Base-by-base conservation (phyloP, 2,329 filamentous ascomycete genomes). In the Colletotrichum falcatum region DNA sequence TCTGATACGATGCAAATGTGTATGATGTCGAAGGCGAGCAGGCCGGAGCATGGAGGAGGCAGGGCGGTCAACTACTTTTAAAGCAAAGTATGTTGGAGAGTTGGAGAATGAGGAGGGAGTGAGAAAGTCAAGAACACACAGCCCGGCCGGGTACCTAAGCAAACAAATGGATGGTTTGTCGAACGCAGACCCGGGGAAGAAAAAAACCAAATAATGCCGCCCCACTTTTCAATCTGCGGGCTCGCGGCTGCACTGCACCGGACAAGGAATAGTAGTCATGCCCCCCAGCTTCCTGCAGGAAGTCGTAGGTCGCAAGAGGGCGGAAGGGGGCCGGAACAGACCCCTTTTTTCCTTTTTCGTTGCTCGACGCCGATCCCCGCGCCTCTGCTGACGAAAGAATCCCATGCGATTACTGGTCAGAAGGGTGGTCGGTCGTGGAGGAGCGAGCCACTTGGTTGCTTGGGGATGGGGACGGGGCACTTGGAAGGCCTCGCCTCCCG, bases 221-320 rank as follows among this genome's bases (percentile, higher is more conserved):
- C 70, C 69, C 69, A 71, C 69, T 65, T 46, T 49, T 49, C 53
- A 42, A 42, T 48, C 69, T 71, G 69, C 69, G 65, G 66, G 69
- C 68, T 68, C 39, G 58, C 68, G 68, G 65, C 64, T 71, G 68
- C 59, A 55, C 53, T 68, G 64, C 23, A 44, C 68, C 37, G 65
- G 46, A 63, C 65, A 68, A 51, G 68, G 68, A 68, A 63, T 71
- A 71, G 68, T 65, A 67, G 67, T 70, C 67, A 70, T 67, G 26
- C 49, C 35, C 58, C 66, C 62, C 66, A 56, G 62, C 51, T 63
- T 67, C 48, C 63, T 62, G 53, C 67, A 70, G 64, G 35, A 33
- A 35, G 53, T 54, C 42, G 53, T 35, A 53, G 44, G 60, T 42
- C 28, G 48, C 16, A 62, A 53, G 33, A 26, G 33, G 33, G 33